A percentile compares a stretch with the other conserved stretches of the same genome.
Evolutionary conservation across 2,329 filamentous ascomycete genomes (phyloP).

Genomic region (Metarhizium rileyi): DNA sequence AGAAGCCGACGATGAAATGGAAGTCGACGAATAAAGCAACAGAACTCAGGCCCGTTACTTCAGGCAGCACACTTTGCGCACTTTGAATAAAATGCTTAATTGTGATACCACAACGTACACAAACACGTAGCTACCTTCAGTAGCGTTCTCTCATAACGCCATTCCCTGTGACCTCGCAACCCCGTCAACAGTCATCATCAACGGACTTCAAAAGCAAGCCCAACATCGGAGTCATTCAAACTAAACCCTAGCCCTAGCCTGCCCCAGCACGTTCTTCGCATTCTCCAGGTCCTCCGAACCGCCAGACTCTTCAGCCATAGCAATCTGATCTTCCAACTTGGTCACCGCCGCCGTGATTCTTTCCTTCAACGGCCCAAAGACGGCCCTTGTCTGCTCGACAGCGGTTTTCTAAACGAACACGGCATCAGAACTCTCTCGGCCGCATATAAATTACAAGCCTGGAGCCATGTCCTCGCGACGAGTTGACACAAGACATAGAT

Average conservation of each 20-base stretch:
- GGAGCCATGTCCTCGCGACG: not conserved
- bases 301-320: slow-evolving; percentile 38
- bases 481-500: not conserved
- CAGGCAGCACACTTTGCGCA: not conserved
- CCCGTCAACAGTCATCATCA: not conserved
- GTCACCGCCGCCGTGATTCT: slow-evolving; percentile 63
- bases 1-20: slow-evolving; percentile 44
- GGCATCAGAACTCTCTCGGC: not conserved
- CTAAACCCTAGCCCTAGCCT: slow-evolving; percentile 30
- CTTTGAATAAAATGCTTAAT: not conserved
- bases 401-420: slow-evolving; percentile 53
- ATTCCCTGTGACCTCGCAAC: not conserved
- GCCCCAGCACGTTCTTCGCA: slow-evolving; percentile 43
- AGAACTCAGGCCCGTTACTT: not conserved
- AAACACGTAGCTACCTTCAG: too few species aligned
- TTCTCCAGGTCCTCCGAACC: slow-evolving; percentile 40
- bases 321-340: slow-evolving; percentile 65
- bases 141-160: not conserved
- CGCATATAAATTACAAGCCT: not conserved
- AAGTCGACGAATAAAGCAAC: slow-evolving; percentile 37
- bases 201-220: not conserved
- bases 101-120: not conserved
- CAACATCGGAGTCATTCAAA: not conserved
- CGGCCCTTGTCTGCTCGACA: slow-evolving; percentile 76
- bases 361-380: slow-evolving; percentile 62